A percentile compares a stretch with the other conserved stretches of the same genome.
phyloP scores from a whole-genome alignment of 352 stramenopile species.

The Globisporangium irregulare region DNA sequence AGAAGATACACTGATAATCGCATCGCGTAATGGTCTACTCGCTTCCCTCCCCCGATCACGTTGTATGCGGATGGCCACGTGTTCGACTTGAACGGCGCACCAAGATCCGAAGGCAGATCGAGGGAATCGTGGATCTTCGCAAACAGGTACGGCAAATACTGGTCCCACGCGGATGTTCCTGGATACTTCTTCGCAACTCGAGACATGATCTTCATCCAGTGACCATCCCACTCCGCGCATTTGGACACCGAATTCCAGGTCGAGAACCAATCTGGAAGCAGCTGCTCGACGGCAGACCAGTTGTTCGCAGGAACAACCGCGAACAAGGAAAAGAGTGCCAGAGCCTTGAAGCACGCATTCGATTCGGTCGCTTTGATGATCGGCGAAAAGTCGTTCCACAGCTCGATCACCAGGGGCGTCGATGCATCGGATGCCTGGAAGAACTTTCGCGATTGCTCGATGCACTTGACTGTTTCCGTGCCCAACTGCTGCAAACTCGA shows the following conservation, averaged over 20 bases:
- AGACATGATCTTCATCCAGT: conserved; percentile 74
- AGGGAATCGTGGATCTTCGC: conserved; percentile 63
- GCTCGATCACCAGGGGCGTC: conserved; percentile 34
- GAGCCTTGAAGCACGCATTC: conserved; percentile 54
- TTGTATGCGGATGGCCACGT: conserved; percentile 48
- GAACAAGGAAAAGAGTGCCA: conserved; percentile 64
- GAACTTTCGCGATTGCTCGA: conserved; percentile 47
- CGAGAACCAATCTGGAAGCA: conserved; percentile 56
- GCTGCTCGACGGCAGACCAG: conserved; percentile 13
- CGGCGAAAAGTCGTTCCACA: conserved; percentile 48
- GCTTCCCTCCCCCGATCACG: conserved; percentile 52
- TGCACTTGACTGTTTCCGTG: conserved; percentile 41
- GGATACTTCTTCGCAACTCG: conserved; percentile 55
- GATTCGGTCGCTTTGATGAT: conserved; percentile 42
- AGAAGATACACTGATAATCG: conserved; percentile 58
- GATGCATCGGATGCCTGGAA: conserved; percentile 27
- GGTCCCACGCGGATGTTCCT: conserved; percentile 22
- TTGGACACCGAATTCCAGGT: conserved; percentile 53
- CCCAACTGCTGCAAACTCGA: conserved; percentile 33
- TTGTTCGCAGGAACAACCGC: conserved; percentile 22
- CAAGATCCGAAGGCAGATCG: conserved; percentile 63
- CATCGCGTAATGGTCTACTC: conserved; percentile 50
- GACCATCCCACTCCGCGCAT: conserved; percentile 60
- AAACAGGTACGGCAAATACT: conserved; percentile 58
- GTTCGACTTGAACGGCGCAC: conserved; percentile 59